Evolutionary conservation across 768 basidiomycete species (phyloP).

Genomic region (Trametes gibbosa): DNA sequence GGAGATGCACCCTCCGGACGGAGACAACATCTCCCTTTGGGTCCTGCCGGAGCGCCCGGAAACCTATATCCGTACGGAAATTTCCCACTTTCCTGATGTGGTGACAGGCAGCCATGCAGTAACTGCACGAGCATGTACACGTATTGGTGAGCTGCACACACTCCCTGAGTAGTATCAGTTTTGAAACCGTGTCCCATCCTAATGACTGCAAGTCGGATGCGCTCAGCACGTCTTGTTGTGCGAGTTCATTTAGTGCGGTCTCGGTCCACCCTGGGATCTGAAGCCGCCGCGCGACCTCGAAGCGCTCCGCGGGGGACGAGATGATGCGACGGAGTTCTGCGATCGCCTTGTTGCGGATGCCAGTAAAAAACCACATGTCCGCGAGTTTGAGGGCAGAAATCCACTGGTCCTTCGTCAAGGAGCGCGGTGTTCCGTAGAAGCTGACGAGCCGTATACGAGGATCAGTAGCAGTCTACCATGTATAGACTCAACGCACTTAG

Average conservation of each 20-base stretch:
- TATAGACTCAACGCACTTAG: slow-evolving; percentile 37
- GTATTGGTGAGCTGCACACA: not conserved
- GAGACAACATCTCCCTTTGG: too few species aligned
- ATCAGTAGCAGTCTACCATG: not conserved
- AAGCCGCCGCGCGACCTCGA: slow-evolving; percentile 5
- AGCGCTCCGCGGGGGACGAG: slow-evolving; percentile 2
- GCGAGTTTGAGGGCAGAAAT: slow-evolving; percentile 17
- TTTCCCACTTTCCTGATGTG: too few species aligned
- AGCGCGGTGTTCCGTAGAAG: not conserved
- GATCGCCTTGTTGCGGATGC: slow-evolving; percentile 12
- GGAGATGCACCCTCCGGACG: too few species aligned
- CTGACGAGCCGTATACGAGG: not conserved
- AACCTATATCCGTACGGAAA: too few species aligned
- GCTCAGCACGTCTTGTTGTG: slow-evolving; percentile 5
- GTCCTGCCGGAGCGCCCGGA: too few species aligned
- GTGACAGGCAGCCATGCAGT: slow-evolving; percentile 2
- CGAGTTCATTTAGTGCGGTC: slow-evolving; percentile 14
- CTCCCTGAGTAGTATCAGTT: slow-evolving; percentile 9
- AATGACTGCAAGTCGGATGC: slow-evolving; percentile 6
- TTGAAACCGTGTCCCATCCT: slow-evolving; percentile 7
- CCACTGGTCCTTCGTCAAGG: slow-evolving; percentile 10
- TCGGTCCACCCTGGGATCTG: slow-evolving; percentile 12
- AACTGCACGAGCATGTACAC: slow-evolving; percentile 14
- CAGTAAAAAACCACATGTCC: slow-evolving; percentile 15
- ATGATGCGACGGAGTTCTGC: not conserved